Evolutionary conservation across 169 alveolate species (phyloP).

Genomic region (Eimeria necatrix): DNA sequence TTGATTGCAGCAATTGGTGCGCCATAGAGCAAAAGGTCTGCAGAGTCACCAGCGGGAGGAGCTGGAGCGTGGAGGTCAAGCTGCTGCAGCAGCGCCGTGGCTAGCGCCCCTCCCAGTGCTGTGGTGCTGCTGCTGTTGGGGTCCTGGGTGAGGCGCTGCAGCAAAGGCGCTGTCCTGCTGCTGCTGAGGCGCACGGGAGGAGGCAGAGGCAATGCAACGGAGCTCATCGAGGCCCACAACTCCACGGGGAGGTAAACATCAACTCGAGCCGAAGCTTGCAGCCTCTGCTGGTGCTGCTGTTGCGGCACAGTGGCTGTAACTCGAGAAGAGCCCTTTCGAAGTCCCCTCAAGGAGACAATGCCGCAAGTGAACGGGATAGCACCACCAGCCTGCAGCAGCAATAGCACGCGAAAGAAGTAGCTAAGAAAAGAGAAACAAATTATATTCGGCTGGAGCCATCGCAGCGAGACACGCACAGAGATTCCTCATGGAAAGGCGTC

Average conservation of each 20-base stretch:
- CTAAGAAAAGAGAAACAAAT: not conserved
- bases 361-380: conserved; percentile 36
- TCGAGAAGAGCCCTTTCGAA: conserved; percentile 10
- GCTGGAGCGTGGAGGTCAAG: conserved; percentile 32
- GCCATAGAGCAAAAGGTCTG: not conserved
- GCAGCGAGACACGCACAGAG: not conserved
- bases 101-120: conserved; percentile 17
- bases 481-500: no score
- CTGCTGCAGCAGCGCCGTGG: conserved; percentile 18
- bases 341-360: conserved; percentile 1
- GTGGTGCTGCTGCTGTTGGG: conserved; percentile 74
- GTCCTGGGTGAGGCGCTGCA: conserved; percentile 65
- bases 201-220: conserved; percentile 41
- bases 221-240: conserved; percentile 1
- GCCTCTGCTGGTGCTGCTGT: conserved; percentile 20
- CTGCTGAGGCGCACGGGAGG: conserved; percentile 41
- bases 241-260: conserved; percentile 41
- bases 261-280: conserved; percentile 22
- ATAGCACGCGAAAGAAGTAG: not conserved
- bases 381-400: conserved; percentile 10
- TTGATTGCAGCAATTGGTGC: conserved; percentile 60
- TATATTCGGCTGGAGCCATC: not conserved
- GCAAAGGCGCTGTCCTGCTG: conserved; percentile 27
- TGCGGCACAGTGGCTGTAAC: conserved; percentile 35
- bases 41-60: not conserved